Evolutionary conservation across 805 yeast species (phyloP).

Genomic region (Candida orba): DNA sequence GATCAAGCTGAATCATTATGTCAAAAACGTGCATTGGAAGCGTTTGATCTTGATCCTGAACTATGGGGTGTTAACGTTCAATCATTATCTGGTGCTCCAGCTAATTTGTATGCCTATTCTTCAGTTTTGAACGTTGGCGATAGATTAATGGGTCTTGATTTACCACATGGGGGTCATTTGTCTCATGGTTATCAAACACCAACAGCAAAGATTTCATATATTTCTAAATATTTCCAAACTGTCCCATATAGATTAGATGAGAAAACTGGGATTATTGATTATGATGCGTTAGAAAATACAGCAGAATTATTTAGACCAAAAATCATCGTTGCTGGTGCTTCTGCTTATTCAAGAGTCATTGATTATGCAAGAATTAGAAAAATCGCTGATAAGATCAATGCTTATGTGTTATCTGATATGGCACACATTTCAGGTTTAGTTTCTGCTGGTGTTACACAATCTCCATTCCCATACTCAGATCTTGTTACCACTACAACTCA

Average conservation of each 20-base stretch:
- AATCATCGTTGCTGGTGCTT: slow-evolving; percentile 94
- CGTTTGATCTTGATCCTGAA: slow-evolving; percentile 71
- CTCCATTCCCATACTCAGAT: slow-evolving; percentile 96
- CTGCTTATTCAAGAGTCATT: slow-evolving; percentile 94
- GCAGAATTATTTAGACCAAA: slow-evolving; percentile 93
- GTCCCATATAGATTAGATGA: slow-evolving; percentile 96
- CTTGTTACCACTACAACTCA: slow-evolving; percentile 98
- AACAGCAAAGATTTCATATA: slow-evolving; percentile 87
- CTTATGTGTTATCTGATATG: slow-evolving; percentile 94
- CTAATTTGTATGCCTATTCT: slow-evolving; percentile 93
- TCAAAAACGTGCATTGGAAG: slow-evolving; percentile 89
- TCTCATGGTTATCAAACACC: slow-evolving; percentile 98
- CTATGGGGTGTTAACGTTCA: slow-evolving; percentile 98
- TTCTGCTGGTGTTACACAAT: slow-evolving; percentile 91
- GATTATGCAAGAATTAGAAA: slow-evolving; percentile 95
- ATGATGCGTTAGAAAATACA: slow-evolving; percentile 87
- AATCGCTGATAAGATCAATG: slow-evolving; percentile 96
- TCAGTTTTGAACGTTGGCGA: slow-evolving; percentile 94
- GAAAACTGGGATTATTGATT: slow-evolving; percentile 91
- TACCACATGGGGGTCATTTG: slow-evolving; percentile 98
- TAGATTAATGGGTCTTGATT: slow-evolving; percentile 94
- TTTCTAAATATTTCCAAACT: slow-evolving; percentile 94
- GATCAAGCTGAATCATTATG: slow-evolving; percentile 90
- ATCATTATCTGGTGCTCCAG: slow-evolving; percentile 95
- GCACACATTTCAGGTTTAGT: slow-evolving; percentile 96